These are phyloP conservation scores for Ceratocystis alfenasii DNA, from an alignment of 2,329 filamentous ascomycete genomes.

Conservation along the genomic window DNA sequence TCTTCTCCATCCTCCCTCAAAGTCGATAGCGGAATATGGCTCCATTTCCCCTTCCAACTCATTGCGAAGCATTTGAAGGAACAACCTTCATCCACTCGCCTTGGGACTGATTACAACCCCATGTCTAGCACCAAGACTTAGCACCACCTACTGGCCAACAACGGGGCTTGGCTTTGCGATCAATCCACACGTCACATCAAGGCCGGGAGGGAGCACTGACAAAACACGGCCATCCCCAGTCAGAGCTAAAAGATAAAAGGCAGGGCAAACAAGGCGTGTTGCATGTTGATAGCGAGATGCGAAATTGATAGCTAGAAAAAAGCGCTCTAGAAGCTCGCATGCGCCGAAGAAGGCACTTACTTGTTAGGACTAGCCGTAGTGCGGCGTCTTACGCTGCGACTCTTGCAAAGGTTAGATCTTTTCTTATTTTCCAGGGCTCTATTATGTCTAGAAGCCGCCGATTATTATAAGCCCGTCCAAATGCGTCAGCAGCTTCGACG, in stretches of 20 bases:
- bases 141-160: background rate
- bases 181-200: background rate
- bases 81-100: background rate
- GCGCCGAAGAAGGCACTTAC: background rate
- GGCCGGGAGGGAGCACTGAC: background rate
- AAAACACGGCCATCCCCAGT: background rate
- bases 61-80: slow-evolving; percentile 6
- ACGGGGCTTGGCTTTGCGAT: background rate
- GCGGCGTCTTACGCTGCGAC: background rate
- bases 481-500: background rate
- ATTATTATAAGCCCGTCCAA: background rate
- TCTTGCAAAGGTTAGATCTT: too few relatives aligned
- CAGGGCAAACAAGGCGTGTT: background rate
- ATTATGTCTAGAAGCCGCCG: too few relatives aligned
- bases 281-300: background rate
- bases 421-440: too few relatives aligned
- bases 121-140: slow-evolving; percentile 7
- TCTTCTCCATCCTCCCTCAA: background rate
- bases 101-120: background rate
- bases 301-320: background rate
- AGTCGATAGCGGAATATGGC: background rate
- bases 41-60: background rate
- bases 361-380: background rate
- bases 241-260: background rate
- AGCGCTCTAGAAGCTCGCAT: background rate